Conservation (phyloP, 768 basidiomycete species). For the Russula lepida region DNA sequence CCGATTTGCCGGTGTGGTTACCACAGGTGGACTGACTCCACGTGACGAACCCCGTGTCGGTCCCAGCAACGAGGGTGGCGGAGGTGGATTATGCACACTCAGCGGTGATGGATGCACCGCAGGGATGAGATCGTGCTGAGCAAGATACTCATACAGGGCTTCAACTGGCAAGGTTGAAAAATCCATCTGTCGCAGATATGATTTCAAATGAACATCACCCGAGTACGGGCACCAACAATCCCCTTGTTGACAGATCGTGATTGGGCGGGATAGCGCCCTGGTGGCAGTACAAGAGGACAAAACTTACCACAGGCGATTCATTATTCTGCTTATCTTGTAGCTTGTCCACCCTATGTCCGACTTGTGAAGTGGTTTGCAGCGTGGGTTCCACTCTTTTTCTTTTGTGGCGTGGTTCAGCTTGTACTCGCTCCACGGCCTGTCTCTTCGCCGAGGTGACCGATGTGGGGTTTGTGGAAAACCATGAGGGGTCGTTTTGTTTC, state of each 20-base stretch:
- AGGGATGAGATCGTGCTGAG: constrained; percentile 65
- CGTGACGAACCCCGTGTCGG: constrained; percentile 38
- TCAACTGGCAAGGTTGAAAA: constrained; percentile 61
- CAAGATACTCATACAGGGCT: constrained; percentile 63
- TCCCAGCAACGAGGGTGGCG: constrained; percentile 52
- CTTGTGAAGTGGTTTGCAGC: constrained; percentile 17
- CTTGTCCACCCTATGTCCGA: constrained; percentile 12
- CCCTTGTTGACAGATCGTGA: constrained; percentile 7
- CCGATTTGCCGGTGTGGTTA: constrained; percentile 56
- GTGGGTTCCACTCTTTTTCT: constrained; percentile 56
- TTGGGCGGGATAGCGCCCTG: not conserved
- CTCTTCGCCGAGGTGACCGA: constrained; percentile 36
- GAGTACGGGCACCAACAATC: not conserved
- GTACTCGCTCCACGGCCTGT: constrained; percentile 55
- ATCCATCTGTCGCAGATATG: constrained; percentile 47
- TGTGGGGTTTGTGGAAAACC: constrained; percentile 38
- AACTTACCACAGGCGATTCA: constrained; percentile 14
- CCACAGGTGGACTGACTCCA: constrained; percentile 41
- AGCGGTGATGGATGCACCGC: constrained; percentile 62
- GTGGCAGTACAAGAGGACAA: not conserved
- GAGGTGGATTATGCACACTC: constrained; percentile 57
- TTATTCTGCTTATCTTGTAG: constrained; percentile 21
- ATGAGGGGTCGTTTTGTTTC: constrained; percentile 42
- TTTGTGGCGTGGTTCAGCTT: constrained; percentile 69
- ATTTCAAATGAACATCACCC: constrained; percentile 9